These are phyloP conservation scores for Biscogniauxia sp. DNA, from an alignment of 2,329 filamentous ascomycete species.

Conservation along the genomic window DNA sequence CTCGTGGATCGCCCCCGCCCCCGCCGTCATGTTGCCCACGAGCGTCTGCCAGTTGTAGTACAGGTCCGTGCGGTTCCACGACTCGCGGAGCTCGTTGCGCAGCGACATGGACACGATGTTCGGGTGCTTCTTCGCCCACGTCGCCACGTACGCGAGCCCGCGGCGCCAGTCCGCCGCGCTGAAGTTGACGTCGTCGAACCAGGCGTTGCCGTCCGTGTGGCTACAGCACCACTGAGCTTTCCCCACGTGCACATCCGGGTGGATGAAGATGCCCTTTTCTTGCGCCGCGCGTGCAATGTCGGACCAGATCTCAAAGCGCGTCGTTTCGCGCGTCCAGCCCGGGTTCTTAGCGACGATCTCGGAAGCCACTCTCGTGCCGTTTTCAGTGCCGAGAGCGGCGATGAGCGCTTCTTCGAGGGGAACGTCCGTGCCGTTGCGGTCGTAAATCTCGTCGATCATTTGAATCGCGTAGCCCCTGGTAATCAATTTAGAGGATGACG, in stretches of 20 bases:
- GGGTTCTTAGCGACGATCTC: slow-evolving; percentile 51
- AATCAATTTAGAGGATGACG: neutral
- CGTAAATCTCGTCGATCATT: slow-evolving; percentile 51
- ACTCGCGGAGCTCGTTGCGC: slow-evolving; percentile 41
- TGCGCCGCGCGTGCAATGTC: slow-evolving; percentile 35
- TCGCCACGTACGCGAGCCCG: slow-evolving; percentile 50
- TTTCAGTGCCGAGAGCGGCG: slow-evolving; percentile 42
- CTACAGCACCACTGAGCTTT: slow-evolving; percentile 46
- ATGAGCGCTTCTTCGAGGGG: slow-evolving; percentile 38
- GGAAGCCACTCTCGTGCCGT: slow-evolving; percentile 45
- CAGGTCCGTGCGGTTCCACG: slow-evolving; percentile 34
- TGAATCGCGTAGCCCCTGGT: slow-evolving; percentile 51
- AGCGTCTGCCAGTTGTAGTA: slow-evolving; percentile 46
- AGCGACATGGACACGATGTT: slow-evolving; percentile 41
- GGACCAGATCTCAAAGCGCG: slow-evolving; percentile 43
- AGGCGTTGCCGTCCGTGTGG: slow-evolving; percentile 49
- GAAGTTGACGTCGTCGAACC: slow-evolving; percentile 57
- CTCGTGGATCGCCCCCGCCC: slow-evolving; percentile 41
- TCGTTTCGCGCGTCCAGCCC: slow-evolving; percentile 45
- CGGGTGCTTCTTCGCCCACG: slow-evolving; percentile 40
- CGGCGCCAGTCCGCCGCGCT: slow-evolving; percentile 52
- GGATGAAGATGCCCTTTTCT: slow-evolving; percentile 36
- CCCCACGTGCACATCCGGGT: slow-evolving; percentile 41
- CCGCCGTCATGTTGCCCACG: slow-evolving; percentile 43
- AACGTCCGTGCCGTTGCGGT: slow-evolving; percentile 38